Conservation (phyloP, 176 grass and related monocot genomes). For the Phoenix roebelenii region DNA sequence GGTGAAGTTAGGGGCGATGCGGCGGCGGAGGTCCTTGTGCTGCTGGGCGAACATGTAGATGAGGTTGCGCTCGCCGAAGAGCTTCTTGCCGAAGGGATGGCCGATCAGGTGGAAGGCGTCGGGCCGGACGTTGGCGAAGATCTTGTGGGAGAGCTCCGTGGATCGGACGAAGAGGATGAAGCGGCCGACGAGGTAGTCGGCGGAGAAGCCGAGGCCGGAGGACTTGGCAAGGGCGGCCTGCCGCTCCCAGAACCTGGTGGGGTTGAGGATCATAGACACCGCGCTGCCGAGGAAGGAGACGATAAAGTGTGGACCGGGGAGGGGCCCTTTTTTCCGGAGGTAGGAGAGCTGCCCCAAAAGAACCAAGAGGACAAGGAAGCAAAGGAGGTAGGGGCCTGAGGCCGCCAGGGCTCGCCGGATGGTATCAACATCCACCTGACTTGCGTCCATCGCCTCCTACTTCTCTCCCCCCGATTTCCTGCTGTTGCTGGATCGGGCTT, state of each 20-base stretch:
- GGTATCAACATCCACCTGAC: slow-evolving; percentile 21
- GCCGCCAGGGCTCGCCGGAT: slow-evolving; percentile 4
- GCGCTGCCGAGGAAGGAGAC: slow-evolving; percentile 60
- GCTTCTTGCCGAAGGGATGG: slow-evolving; percentile 77
- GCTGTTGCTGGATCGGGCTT: no score
- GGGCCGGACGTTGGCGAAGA: slow-evolving; percentile 71
- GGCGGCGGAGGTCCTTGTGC: slow-evolving; percentile 77
- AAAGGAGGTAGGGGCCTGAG: slow-evolving; percentile 33
- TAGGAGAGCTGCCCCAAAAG: slow-evolving; percentile 63
- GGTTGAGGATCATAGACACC: slow-evolving; percentile 40
- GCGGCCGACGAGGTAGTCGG: slow-evolving; percentile 49
- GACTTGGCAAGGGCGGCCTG: slow-evolving; percentile 39
- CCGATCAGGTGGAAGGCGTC: slow-evolving; percentile 76
- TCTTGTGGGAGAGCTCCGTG: slow-evolving; percentile 56
- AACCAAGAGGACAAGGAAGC: slow-evolving; percentile 23
- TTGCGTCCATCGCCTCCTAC: slow-evolving; percentile 8
- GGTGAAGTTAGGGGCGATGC: slow-evolving; percentile 76
- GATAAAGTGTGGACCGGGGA: slow-evolving; percentile 40
- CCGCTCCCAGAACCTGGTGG: slow-evolving; percentile 44
- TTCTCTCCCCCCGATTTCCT: no score
- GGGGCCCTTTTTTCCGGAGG: slow-evolving; percentile 54
- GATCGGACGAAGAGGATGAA: slow-evolving; percentile 75
- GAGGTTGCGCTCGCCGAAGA: slow-evolving; percentile 88
- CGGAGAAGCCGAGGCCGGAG: slow-evolving; percentile 48
- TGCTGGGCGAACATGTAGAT: slow-evolving; percentile 84